Evolutionary conservation across 495 filamentous ascomycete genomes (phyloP), one percentile per base, ranked within the genome.

Genomic region (Penicillium bialowiezense): DNA sequence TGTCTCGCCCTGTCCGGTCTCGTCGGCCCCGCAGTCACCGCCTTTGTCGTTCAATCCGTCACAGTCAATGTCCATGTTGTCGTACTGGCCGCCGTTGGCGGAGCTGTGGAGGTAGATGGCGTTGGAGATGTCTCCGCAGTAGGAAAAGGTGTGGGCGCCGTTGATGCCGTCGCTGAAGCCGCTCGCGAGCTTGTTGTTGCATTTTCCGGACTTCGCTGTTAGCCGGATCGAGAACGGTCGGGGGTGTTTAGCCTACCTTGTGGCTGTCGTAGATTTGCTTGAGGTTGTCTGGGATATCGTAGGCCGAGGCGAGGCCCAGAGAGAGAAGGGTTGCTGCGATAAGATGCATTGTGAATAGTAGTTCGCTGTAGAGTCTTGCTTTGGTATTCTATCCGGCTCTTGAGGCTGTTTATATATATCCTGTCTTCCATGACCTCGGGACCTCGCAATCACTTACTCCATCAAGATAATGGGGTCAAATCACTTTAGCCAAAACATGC

Each of bases 1-100:
- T 3, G 84, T 86, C 37, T 71, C 55, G 31, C 58, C 54, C 58
- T 88, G 82, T 1, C 74, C 79, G 32, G 74, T 71, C 1, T 44
- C 52, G 38, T 79, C 80, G 40, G 69, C 71, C 15, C 57, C 62
- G 52, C 82, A 84, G 46, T 76, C 75, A 0, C 77, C 78, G 1
- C 61, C 59, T 3, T 65, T 56, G 8, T 65, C 59, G 46, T 81
- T 73, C n/a, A 64, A 60, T 6, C 84, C 85, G 50, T 88, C 82
- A 58, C 85, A 87, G 64, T 87, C 83, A 44, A 88, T 72, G 57
- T 87, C 84, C 81, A 87, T 85, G 62, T 70, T 56, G 15, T 46
- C 59, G 32, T 66, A 65, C 40, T 57, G 26, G 5, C 58, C 59
- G 0, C 58, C 54, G 19, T 54, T 57, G 4, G 32, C 41, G 1